These are phyloP conservation scores for Friedmanniomyces endolithicus DNA, from an alignment of 495 filamentous ascomycete species.

Conservation along the genomic window DNA sequence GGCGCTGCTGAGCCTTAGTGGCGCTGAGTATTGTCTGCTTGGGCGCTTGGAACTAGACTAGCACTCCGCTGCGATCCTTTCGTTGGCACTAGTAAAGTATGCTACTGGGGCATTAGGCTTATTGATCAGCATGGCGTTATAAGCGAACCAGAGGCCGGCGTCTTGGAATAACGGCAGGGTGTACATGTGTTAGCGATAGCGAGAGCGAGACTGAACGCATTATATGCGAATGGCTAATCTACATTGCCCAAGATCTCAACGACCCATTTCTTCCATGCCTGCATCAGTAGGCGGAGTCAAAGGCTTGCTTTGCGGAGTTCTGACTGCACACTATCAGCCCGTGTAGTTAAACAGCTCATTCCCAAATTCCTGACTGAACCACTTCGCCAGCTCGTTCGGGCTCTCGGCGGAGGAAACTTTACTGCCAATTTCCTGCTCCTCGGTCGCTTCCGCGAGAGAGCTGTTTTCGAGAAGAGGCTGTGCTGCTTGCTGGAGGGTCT, in stretches of 20 bases:
- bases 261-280: too few species aligned
- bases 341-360: slow-evolving; percentile 6
- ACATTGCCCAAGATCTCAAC: background rate
- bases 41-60: background rate
- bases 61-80: background rate
- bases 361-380: slow-evolving; percentile 8
- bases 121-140: background rate
- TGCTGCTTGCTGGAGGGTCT: background rate
- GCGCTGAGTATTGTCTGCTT: background rate
- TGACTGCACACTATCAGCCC: too few species aligned
- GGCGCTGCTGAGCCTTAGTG: background rate
- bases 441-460: background rate
- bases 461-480: background rate
- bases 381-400: slow-evolving; percentile 4
- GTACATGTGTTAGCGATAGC: background rate
- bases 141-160: background rate
- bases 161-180: background rate
- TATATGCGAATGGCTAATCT: background rate
- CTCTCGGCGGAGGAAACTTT: background rate
- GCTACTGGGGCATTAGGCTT: too few species aligned
- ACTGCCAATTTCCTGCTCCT: background rate
- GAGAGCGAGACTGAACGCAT: background rate
- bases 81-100: too few species aligned
- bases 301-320: too few species aligned
- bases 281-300: too few species aligned